A percentile compares a stretch with the other conserved stretches of the same genome.
These are phyloP conservation scores for Teunomyces kruisii DNA, from an alignment of 805 yeast species.

Conservation along the genomic window DNA sequence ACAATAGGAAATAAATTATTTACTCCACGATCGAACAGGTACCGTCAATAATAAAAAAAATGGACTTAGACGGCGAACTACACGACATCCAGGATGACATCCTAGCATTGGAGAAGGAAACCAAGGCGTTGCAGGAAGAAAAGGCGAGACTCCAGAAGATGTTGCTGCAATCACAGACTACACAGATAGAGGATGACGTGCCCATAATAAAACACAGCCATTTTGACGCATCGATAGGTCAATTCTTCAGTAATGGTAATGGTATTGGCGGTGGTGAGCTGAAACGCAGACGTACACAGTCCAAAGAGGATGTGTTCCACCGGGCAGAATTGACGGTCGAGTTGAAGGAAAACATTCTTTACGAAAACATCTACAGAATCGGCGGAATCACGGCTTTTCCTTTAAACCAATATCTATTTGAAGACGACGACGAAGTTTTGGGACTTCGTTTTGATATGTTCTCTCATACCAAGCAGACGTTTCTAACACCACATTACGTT, in stretches of 20 bases:
- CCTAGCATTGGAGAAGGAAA: constrained; percentile 16
- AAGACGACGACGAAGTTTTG: constrained; percentile 28
- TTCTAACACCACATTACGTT: constrained; percentile 46
- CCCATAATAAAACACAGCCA: constrained; percentile 25
- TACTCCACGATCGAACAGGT: too few relatives aligned
- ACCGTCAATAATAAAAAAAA: not conserved
- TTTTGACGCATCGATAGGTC: constrained; percentile 30
- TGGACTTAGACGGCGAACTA: constrained; percentile 12
- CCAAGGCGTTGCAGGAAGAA: constrained; percentile 11
- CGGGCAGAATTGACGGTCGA: constrained; percentile 10
- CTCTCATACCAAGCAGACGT: constrained; percentile 21
- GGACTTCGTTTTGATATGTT: constrained; percentile 54
- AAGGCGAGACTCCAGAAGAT: not conserved
- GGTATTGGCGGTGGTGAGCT: not conserved
- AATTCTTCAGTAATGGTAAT: constrained; percentile 15
- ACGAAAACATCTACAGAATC: constrained; percentile 49
- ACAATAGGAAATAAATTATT: not conserved
- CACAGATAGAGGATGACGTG: constrained; percentile 5
- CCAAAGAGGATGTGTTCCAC: constrained; percentile 1
- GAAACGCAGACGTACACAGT: not conserved
- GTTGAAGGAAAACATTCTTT: constrained; percentile 31
- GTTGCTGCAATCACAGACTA: not conserved
- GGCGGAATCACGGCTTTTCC: constrained; percentile 55
- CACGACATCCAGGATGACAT: constrained; percentile 20
- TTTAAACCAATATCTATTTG: constrained; percentile 36